phyloP scores from a whole-genome alignment of 176 grass and related monocot species.

The Thalia dealbata region DNA sequence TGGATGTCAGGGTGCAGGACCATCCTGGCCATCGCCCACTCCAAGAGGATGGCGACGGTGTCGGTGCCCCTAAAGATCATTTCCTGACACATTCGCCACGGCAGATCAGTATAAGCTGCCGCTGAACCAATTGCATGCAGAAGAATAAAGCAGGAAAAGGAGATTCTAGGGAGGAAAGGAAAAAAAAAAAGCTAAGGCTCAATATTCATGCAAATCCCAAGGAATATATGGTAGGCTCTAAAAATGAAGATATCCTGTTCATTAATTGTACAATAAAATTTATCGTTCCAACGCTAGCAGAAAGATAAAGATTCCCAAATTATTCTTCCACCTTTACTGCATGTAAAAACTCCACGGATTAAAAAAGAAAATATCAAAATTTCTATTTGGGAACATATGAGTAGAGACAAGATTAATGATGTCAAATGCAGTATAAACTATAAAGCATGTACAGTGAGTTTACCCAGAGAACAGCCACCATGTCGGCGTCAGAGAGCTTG shows the following conservation, averaged over 20 bases:
- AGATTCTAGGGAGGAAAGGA: too few species aligned
- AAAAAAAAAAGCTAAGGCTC: background rate
- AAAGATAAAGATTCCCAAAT: background rate
- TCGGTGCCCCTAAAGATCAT: conserved; percentile 6
- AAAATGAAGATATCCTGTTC: too few species aligned
- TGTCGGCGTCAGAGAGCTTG: conserved; percentile 8
- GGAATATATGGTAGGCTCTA: background rate
- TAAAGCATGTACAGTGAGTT: background rate
- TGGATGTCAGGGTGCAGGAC: background rate
- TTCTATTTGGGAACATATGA: too few species aligned
- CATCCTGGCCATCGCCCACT: conserved; percentile 3
- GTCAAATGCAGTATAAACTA: background rate
- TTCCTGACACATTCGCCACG: background rate
- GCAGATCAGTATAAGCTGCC: too few species aligned
- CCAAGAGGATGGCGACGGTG: conserved; percentile 2
- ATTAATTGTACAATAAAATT: background rate
- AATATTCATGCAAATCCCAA: background rate
- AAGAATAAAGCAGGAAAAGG: background rate
- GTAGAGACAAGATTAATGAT: too few species aligned
- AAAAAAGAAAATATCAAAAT: too few species aligned
- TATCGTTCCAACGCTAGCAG: background rate
- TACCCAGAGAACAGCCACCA: conserved; percentile 14
- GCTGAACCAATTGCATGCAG: background rate
- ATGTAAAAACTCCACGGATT: too few species aligned
- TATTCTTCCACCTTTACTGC: background rate